These are phyloP conservation scores for Solanum lycopersicoides DNA, from an alignment of 257 asterid species.

Conservation along the genomic window DNA sequence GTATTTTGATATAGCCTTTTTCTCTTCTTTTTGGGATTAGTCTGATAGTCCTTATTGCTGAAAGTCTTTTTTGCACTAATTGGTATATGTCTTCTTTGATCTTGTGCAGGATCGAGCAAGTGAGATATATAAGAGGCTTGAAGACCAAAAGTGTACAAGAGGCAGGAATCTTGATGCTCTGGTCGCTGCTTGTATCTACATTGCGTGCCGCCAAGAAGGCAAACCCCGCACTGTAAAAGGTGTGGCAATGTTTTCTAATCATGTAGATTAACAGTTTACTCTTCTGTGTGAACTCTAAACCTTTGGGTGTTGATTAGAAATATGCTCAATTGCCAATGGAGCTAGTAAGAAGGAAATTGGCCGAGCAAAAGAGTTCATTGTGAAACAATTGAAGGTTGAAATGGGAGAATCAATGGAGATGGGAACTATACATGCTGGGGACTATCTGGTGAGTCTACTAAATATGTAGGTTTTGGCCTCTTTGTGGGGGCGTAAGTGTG, in stretches of 20 bases:
- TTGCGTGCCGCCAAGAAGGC: conserved; percentile 88
- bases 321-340: conserved; percentile 83
- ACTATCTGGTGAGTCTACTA: conserved; percentile 59
- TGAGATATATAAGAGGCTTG: conserved; percentile 77
- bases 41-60: background rate
- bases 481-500: background rate
- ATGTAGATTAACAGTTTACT: conserved; percentile 9
- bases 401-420: conserved; percentile 88
- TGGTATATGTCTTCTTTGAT: background rate
- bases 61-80: background rate
- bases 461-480: background rate
- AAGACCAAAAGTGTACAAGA: conserved; percentile 87
- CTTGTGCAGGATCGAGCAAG: conserved; percentile 67
- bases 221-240: conserved; percentile 94
- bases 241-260: conserved; percentile 25
- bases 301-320: conserved; percentile 54
- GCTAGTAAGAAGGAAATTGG: conserved; percentile 90
- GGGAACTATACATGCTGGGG: conserved; percentile 91
- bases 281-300: conserved; percentile 29
- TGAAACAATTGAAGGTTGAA: conserved; percentile 86
- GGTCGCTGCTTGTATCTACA: conserved; percentile 86
- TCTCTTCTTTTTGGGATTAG: background rate
- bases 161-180: conserved; percentile 85
- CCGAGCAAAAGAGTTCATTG: conserved; percentile 85
- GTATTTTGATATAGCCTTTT: background rate